Conservation (phyloP, 176 grass and related monocot species). For the Hyparrhenia diplandra region DNA sequence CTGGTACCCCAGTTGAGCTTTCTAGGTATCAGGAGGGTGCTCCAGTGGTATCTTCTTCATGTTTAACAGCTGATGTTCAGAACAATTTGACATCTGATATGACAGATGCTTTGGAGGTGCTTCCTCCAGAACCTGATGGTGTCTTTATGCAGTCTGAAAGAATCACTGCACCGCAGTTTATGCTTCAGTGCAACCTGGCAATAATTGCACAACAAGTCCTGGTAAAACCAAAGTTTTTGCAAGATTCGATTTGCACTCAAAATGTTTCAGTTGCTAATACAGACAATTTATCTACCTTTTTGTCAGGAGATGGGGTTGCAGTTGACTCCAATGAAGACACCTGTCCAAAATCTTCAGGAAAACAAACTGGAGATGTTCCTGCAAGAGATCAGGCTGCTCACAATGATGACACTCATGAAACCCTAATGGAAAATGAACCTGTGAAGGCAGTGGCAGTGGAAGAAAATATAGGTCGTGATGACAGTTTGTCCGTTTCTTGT, state of each 20-base stretch:
- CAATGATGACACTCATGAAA: conserved; percentile 21
- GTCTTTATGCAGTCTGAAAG: conserved; percentile 26
- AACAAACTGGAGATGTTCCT: conserved; percentile 20
- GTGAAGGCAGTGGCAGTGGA: conserved; percentile 28
- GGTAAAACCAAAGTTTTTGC: conserved; percentile 35
- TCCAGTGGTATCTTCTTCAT: conserved; percentile 49
- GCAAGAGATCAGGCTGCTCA: conserved; percentile 17
- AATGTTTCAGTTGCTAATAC: conserved; percentile 32
- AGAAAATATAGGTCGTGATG: conserved; percentile 32
- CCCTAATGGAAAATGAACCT: conserved; percentile 24
- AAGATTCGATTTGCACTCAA: conserved; percentile 17
- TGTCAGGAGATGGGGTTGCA: conserved; percentile 24
- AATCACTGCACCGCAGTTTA: conserved; percentile 15
- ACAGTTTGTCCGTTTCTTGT: conserved; percentile 33
- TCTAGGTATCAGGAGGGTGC: conserved; percentile 46
- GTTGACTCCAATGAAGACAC: conserved; percentile 23
- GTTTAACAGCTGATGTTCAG: conserved; percentile 39
- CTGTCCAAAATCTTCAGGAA: conserved; percentile 17
- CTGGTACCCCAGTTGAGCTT: conserved; percentile 32
- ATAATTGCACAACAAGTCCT: conserved; percentile 8
- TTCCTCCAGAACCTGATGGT: conserved; percentile 43
- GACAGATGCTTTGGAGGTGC: conserved; percentile 14
- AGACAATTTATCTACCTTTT: conserved; percentile 19
- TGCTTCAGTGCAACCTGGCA: conserved; percentile 31
- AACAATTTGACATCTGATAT: conserved; percentile 39